Evolutionary conservation across 1,284 basidiomycete genomes (phyloP).

Genomic region (Mrakiaceae sp.): DNA sequence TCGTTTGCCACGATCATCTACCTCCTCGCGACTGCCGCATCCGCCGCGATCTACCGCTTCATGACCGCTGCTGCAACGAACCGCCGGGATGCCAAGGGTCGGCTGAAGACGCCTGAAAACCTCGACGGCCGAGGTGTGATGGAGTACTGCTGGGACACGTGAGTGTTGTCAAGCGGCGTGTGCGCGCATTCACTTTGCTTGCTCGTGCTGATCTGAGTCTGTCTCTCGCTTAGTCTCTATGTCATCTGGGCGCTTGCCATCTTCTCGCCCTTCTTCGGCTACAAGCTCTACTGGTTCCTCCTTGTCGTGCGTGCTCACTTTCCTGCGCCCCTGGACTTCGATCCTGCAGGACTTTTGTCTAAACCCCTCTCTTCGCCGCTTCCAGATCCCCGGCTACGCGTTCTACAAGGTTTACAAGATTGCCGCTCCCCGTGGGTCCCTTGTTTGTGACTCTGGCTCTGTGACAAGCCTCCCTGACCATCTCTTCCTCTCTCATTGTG

Average conservation of each 20-base stretch:
- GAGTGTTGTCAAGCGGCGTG: background rate
- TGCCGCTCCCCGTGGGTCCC: background rate
- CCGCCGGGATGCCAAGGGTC: background rate
- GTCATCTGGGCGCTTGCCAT: slow-evolving; percentile 1
- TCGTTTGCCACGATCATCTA: slow-evolving; percentile 4
- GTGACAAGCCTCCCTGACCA: background rate
- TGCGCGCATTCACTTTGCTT: background rate
- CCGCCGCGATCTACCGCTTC: background rate
- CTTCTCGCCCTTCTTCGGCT: slow-evolving; percentile 2
- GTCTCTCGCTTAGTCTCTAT: background rate
- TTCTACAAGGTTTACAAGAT: slow-evolving; percentile 1
- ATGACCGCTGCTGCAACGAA: background rate
- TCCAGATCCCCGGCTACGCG: slow-evolving; percentile 1
- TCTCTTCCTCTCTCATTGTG: background rate
- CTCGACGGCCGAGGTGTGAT: background rate
- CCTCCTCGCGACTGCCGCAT: background rate
- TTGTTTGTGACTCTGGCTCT: background rate
- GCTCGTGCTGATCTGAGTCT: background rate
- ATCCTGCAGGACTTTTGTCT: background rate
- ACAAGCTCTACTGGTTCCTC: slow-evolving; percentile 9
- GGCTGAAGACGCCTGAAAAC: background rate
- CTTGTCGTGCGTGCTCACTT: background rate
- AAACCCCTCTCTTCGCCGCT: background rate
- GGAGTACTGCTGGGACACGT: slow-evolving; percentile 5
- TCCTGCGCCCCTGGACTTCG: too few relatives aligned